Evolutionary conservation across 78 protist species (phyloP), one percentile per base, ranked within the genome.

Genomic region (Planoprotostelium fungivorum): DNA sequence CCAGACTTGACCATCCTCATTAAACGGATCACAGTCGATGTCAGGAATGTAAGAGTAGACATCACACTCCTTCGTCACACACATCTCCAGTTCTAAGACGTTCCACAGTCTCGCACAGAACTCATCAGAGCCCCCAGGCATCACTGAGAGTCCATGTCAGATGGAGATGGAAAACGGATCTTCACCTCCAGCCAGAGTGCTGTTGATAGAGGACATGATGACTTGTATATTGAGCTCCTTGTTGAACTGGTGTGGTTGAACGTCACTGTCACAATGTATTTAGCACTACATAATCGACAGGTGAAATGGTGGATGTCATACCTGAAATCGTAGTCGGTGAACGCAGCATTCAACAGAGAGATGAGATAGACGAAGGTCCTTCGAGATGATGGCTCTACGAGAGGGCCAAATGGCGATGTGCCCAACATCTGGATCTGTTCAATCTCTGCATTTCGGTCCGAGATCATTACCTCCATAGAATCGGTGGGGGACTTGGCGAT

Each of bases 41-140:
- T 51, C 73, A 51, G 73, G 73, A 51, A 51, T 51, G 73, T 51
- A 51, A 51, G 73, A 51, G 73, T 51, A 51, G 73, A 51, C 73
- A 16, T 51, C 73, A 16, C 73, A 51, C 73, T 51, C 73, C 73
- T 51, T 51, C 16, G 73, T 25, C 5, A 51, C 73, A 16, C 73
- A 51, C 73, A 51, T 51, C 73, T 51, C 73, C 73, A 51, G 31
- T 16, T 51, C 73, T 51, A 51, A 16, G 16, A 16, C 5, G 16
- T 51, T 51, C 73, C 73, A 51, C 16, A 51, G 16, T 51, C 73
- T 51, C 73, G 73, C 5, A 51, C 73, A 51, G 16, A 25, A 51
- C 16, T 51, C 73, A 16, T 51, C 16, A 51, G 5, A 51, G 73
- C 16, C n/a, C n/a, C n/a, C 16, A 16, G 73, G 73, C 73, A 51